Conservation (phyloP, 345 rosid genomes). For the Sisymbrium irio region DNA sequence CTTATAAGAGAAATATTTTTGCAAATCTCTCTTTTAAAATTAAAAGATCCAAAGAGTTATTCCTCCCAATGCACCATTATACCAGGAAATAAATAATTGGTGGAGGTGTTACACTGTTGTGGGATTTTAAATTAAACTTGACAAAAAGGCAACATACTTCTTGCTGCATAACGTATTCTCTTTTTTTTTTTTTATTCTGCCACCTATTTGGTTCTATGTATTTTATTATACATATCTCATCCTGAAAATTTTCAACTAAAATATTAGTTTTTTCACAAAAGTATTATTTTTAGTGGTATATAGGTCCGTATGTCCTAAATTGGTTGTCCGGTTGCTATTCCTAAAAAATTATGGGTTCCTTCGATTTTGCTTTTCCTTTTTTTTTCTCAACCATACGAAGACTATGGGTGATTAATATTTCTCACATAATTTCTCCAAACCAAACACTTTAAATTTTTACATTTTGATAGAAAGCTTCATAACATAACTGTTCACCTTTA, state of each 20-base stretch:
- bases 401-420: neutral
- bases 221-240: neutral
- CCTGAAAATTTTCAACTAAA: neutral
- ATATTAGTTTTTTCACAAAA: neutral
- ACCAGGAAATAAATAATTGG: conserved; percentile 17
- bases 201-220: conserved; percentile 10
- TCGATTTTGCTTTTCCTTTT: neutral
- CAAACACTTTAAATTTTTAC: neutral
- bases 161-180: neutral
- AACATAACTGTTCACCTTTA: neutral
- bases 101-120: conserved; percentile 16
- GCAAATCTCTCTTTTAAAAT: neutral
- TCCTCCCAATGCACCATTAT: neutral
- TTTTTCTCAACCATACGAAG: neutral
- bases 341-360: neutral
- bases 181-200: neutral
- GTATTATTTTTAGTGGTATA: neutral
- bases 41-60: neutral
- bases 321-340: neutral
- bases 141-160: conserved; percentile 6
- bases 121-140: neutral
- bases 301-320: neutral
- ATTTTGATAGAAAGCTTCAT: neutral
- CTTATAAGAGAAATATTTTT: neutral
- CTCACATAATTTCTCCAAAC: neutral